A percentile compares a stretch with the other conserved stretches of the same genome.
Evolutionary conservation across 2,329 filamentous ascomycete species (phyloP).

Genomic region (Colletotrichum chrysophilum): DNA sequence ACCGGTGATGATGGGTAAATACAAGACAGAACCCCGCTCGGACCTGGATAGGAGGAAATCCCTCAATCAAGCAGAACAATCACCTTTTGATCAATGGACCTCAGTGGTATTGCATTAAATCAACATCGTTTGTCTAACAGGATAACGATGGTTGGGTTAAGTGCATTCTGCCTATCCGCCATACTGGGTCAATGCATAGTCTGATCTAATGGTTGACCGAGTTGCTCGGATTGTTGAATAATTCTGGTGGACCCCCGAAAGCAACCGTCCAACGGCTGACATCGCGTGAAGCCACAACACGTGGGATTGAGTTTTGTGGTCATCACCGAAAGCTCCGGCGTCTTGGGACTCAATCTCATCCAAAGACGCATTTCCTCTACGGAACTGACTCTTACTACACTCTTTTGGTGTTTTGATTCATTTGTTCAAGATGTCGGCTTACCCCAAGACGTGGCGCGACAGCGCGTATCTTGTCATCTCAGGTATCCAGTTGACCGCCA

Average conservation of each 20-base stretch:
- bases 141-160: not conserved
- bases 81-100: too few species aligned
- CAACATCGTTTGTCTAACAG: too few species aligned
- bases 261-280: not conserved
- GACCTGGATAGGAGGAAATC: too few species aligned
- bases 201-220: fast-evolving
- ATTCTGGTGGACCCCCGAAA: not conserved
- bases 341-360: not conserved
- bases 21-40: too few species aligned
- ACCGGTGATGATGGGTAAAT: too few species aligned
- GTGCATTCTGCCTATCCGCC: not conserved
- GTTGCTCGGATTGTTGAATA: fast-evolving
- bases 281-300: not conserved
- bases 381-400: not conserved
- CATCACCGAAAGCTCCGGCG: not conserved
- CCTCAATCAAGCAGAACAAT: too few species aligned
- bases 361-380: not conserved
- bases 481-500: slow-evolving; percentile 29
- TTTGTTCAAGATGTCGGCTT: not conserved
- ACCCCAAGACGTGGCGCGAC: slow-evolving; percentile 29
- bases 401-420: not conserved
- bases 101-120: too few species aligned
- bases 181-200: fast-evolving
- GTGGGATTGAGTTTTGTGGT: not conserved
- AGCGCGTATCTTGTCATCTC: slow-evolving; percentile 40